Evolutionary conservation across 768 basidiomycete genomes (phyloP), one percentile per base, ranked within the genome.

Genomic region (Xerocomellus chrysenteron): DNA sequence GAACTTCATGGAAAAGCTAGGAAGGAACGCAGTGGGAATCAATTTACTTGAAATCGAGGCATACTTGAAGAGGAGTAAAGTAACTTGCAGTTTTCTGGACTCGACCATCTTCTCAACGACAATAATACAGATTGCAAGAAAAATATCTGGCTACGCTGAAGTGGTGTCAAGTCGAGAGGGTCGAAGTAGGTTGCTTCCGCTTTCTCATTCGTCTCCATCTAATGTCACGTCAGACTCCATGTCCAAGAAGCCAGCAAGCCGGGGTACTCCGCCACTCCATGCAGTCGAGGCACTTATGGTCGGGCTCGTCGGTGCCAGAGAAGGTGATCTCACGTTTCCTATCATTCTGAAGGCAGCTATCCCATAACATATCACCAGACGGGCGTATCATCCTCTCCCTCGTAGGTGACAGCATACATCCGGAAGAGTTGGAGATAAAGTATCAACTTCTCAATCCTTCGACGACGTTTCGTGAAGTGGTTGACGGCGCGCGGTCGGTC

Each of bases 381-480:
- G 92, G 92, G 0, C 82, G 91, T 28, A 75, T 94, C 11, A 82
- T 85, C 10, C 72, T 90, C n/a, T 76, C 82, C 19, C 59, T 84
- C 17, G 69, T 74, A 1, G 71, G 76, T 12, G 62, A 69, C 4
- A 13, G 60, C 71, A 19, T 75, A 67, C 16, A 74, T 76, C 33
- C 74, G 73, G 57, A 76, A 74, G 33, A 56, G 16, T 76, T 90
- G 5, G 85, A 88, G 56, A 75, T 98, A 50, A 93, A 90, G 65
- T 99, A 97, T 65, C 90, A 97, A 59, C 84, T 94, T 19, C 81
- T 99, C 24, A 98, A 98, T 65, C 95, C 97, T 2, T 83, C 92
- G 1, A 88, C 91, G 7, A 80, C 86, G 55, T 98, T 98, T 66
- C 76, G 80, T 52, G 89, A 92, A n/a, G 82, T 98, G 7, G 83